Percentiles rank a stretch among this genome's conserved stretches.
Conservation (phyloP, 1,284 basidiomycete genomes). For the Cutaneotrichosporon daszewskae region DNA sequence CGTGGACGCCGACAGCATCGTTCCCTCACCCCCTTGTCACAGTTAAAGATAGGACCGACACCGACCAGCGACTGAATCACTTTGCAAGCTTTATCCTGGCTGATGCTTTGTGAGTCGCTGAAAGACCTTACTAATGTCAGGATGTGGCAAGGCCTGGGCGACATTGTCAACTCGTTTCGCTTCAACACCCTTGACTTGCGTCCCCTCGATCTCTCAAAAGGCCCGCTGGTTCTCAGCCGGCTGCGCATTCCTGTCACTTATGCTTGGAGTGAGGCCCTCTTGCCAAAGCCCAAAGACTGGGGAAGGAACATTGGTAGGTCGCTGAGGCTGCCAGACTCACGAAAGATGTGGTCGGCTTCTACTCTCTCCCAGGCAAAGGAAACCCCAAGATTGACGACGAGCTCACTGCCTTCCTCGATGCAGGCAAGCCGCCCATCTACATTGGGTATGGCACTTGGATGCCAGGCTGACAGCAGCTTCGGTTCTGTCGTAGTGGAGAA, state of each 20-base stretch:
- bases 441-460: conserved; percentile 51
- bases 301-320: conserved; percentile 56
- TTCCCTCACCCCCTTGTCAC: conserved; percentile 64
- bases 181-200: conserved; percentile 53
- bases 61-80: conserved; percentile 54
- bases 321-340: background rate
- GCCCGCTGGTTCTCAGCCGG: conserved; percentile 56
- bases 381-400: conserved; percentile 50
- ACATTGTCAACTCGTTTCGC: conserved; percentile 60
- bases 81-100: conserved; percentile 57
- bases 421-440: conserved; percentile 57
- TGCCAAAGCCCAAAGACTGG: conserved; percentile 62
- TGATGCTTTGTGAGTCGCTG: conserved; percentile 48
- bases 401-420: conserved; percentile 52
- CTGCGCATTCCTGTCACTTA: conserved; percentile 65
- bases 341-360: conserved; percentile 62
- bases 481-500: conserved; percentile 62
- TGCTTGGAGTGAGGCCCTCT: conserved; percentile 60
- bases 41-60: conserved; percentile 49
- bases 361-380: conserved; percentile 46
- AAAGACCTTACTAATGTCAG: conserved; percentile 1
- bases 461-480: conserved; percentile 47
- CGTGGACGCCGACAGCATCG: conserved; percentile 59
- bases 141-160: conserved; percentile 51
- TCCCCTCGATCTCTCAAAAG: conserved; percentile 52